These are phyloP conservation scores for Sphaerulina vaccinii DNA, from an alignment of 2,329 filamentous ascomycete species.

Conservation along the genomic window DNA sequence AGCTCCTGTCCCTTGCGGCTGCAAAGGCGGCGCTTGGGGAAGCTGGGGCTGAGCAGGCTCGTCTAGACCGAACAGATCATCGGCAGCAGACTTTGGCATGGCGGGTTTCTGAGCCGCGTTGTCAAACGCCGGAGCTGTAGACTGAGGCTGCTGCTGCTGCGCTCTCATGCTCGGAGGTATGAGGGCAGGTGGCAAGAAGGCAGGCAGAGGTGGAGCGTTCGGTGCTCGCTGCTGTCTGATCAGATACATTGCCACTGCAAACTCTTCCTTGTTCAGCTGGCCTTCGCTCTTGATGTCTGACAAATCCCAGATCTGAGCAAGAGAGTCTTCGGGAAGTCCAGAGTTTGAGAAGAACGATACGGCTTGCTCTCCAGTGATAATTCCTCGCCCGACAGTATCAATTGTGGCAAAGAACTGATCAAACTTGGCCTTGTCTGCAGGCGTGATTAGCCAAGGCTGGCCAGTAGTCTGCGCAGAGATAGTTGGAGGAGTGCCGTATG, in stretches of 20 bases:
- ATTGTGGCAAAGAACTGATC: slow-evolving; percentile 81
- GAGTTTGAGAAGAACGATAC: slow-evolving; percentile 94
- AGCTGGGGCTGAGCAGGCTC: slow-evolving; percentile 54
- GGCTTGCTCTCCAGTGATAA: slow-evolving; percentile 89
- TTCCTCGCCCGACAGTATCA: slow-evolving; percentile 76
- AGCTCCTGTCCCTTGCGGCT: slow-evolving; percentile 72
- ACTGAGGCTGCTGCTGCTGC: slow-evolving; percentile 53
- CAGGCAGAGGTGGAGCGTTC: slow-evolving; percentile 66
- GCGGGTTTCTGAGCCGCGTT: slow-evolving; percentile 46
- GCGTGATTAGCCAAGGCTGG: slow-evolving; percentile 77
- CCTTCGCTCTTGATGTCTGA: slow-evolving; percentile 91
- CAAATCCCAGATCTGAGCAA: slow-evolving; percentile 96
- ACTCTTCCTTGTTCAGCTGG: slow-evolving; percentile 81
- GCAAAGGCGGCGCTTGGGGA: slow-evolving; percentile 50
- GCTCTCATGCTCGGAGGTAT: slow-evolving; percentile 82
- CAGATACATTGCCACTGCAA: slow-evolving; percentile 95
- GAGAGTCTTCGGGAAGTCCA: slow-evolving; percentile 77
- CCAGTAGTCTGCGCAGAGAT: slow-evolving; percentile 56
- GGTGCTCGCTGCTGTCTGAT: slow-evolving; percentile 85
- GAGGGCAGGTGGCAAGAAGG: slow-evolving; percentile 74
- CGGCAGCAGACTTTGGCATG: slow-evolving; percentile 74
- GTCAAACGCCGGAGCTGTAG: slow-evolving; percentile 55
- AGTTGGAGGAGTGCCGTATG: slow-evolving; percentile 49
- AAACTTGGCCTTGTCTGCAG: slow-evolving; percentile 82
- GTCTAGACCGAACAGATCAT: slow-evolving; percentile 92